A percentile compares a stretch with the other conserved stretches of the same genome.
Evolutionary conservation across 2,329 filamentous ascomycete species (phyloP).

Genomic region (Monilinia aucupariae): DNA sequence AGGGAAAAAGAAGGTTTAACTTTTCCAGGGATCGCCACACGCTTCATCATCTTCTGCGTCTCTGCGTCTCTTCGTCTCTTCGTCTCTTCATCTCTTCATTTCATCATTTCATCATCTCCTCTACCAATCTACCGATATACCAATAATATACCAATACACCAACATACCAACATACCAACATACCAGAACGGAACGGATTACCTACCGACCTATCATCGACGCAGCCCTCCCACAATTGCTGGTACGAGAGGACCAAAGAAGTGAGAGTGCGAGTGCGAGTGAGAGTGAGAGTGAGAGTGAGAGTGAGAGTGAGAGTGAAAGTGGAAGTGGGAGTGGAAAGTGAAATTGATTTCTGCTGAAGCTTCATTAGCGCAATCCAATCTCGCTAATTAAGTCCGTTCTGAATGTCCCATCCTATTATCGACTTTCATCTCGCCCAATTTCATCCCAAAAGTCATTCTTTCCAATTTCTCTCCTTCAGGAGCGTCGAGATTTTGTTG

Average conservation of each 20-base stretch:
- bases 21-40: neutral
- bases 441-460: conserved; percentile 13
- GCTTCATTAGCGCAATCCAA: conserved; percentile 16
- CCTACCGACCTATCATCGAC: neutral
- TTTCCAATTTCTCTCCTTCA: conserved; percentile 16
- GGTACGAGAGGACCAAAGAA: neutral
- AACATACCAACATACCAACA: neutral
- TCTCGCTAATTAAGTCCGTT: conserved; percentile 17
- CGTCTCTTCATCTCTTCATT: too few species aligned
- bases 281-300: too few species aligned
- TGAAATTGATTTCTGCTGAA: neutral
- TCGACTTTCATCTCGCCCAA: conserved; percentile 13
- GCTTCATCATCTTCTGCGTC: neutral
- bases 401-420: conserved; percentile 16
- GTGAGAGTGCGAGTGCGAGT: neutral
- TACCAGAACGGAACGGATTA: neutral
- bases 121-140: neutral
- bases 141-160: neutral
- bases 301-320: too few species aligned
- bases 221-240: neutral
- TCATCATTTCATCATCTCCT: too few species aligned
- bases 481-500: conserved; percentile 16
- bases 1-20: neutral
- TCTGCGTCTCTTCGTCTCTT: neutral
- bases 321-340: too few species aligned